A percentile compares a stretch with the other conserved stretches of the same genome.
phyloP scores from a whole-genome alignment of 805 yeast genomes.

The Kluyveromyces starmeri region DNA sequence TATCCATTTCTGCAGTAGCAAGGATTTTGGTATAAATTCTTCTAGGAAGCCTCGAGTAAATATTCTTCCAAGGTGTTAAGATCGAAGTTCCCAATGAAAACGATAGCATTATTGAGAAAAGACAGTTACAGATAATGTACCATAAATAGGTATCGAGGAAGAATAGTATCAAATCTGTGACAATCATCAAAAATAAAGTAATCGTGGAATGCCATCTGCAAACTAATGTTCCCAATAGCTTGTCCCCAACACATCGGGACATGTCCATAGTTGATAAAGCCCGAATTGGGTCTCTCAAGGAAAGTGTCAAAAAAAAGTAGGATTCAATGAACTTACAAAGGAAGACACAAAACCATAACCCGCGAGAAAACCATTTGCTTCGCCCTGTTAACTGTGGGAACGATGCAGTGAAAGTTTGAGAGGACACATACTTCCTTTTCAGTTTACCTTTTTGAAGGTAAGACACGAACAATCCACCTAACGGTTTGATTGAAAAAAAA shows the following conservation, averaged over 20 bases:
- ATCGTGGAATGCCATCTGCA: conserved; percentile 52
- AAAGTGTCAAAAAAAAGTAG: conserved; percentile 65
- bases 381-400: conserved; percentile 46
- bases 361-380: conserved; percentile 52
- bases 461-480: conserved; percentile 45
- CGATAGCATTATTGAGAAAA: conserved; percentile 63
- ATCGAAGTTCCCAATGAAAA: conserved; percentile 70
- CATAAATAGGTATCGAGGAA: conserved; percentile 77
- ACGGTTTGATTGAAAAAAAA: conserved; percentile 55
- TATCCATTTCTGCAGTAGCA: conserved; percentile 39
- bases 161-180: conserved; percentile 60
- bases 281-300: conserved; percentile 64
- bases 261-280: conserved; percentile 52
- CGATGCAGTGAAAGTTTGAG: conserved; percentile 50
- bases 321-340: conserved; percentile 65
- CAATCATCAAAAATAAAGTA: conserved; percentile 42
- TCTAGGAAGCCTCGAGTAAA: conserved; percentile 66
- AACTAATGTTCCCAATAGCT: conserved; percentile 39
- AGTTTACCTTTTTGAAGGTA: conserved; percentile 26
- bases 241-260: conserved; percentile 54
- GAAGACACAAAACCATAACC: conserved; percentile 62
- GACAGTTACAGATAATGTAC: conserved; percentile 76
- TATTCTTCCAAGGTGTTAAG: conserved; percentile 85
- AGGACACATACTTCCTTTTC: conserved; percentile 41
- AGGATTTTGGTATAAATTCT: conserved; percentile 65